phyloP scores from a whole-genome alignment of 805 yeast genomes.

The Candida glaebosa region DNA sequence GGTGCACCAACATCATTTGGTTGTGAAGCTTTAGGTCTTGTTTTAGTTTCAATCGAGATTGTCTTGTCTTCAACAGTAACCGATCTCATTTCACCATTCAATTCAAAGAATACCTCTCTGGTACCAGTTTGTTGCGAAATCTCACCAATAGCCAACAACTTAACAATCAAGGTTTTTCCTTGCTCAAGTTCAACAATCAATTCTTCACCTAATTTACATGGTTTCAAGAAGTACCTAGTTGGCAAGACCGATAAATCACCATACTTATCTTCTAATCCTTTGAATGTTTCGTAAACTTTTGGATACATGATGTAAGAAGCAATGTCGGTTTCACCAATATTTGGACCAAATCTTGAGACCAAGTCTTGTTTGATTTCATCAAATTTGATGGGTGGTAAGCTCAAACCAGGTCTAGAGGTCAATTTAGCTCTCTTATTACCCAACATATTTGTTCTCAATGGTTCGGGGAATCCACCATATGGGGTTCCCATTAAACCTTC shows the following conservation, averaged over 20 bases:
- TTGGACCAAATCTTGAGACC: conserved; percentile 67
- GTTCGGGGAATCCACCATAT: conserved; percentile 99
- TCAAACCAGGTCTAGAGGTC: conserved; percentile 87
- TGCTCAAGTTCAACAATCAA: conserved; percentile 84
- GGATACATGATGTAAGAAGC: conserved; percentile 98
- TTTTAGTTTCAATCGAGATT: conserved; percentile 77
- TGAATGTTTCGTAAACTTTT: conserved; percentile 88
- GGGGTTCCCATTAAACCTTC: conserved; percentile 99
- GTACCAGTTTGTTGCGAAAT: conserved; percentile 79
- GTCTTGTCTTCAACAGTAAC: conserved; percentile 87
- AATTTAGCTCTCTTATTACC: conserved; percentile 91
- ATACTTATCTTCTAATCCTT: conserved; percentile 66
- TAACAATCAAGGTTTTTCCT: conserved; percentile 91
- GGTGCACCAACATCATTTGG: conserved; percentile 97
- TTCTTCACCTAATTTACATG: conserved; percentile 86
- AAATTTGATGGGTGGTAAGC: conserved; percentile 80
- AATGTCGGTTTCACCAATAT: conserved; percentile 77
- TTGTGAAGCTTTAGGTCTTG: conserved; percentile 91
- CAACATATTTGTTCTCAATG: conserved; percentile 86
- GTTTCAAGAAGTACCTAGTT: conserved; percentile 83
- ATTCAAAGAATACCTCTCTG: conserved; percentile 95
- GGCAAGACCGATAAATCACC: conserved; percentile 96
- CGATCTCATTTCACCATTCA: conserved; percentile 97
- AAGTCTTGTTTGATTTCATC: conserved; percentile 69
- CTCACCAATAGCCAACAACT: conserved; percentile 90